Evolutionary conservation across 1,284 basidiomycete species (phyloP), one percentile per base, ranked within the genome.

Genomic region (Ganoderma multipileum): DNA sequence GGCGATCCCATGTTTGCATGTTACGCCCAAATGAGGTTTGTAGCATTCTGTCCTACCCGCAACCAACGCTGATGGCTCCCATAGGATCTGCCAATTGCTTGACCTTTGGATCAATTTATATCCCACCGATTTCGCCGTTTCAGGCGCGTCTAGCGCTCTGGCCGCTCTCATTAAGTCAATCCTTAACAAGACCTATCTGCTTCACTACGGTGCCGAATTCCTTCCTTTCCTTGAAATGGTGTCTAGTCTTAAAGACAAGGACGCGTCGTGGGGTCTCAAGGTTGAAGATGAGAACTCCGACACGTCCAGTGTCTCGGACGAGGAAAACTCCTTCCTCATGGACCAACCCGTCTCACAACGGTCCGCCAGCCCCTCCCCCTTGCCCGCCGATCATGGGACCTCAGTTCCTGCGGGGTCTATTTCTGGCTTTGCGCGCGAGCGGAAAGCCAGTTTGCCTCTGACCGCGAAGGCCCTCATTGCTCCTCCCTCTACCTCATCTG

Each of bases 1-100:
- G 87, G 88, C 7, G 93, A 94, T 80, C 89, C 91, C 0, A 91
- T 94, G 88, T 92, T 94, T 79, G 89, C 92, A 12, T 91, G 89
- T 75, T 94, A 90, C 79, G 92, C 92, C 14, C 92, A 94, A 77
- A 93, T 94, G 92, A 87, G 89, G 93, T 92, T 72, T 65, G 81
- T 68, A 30, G 9, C n/a, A 33, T 44, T 41, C 2, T 5, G 14
- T 36, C 14, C 44, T 59, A 11, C 23, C 54, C 16, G 12, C 28
- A 30, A 36, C 5, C n/a, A 26, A 3, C 52, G n/a, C 57, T 66
- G 9, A 63, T n/a, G 2, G 5, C 7, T 9, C 23, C 5, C 47
- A 9, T 66, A 94, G 92, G 77, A 92, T 94, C 68, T 95, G 93
- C 72, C 85, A 89, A 73, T 81, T 94, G 33, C 83, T 95, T 18